Percentiles rank a stretch among this genome's conserved stretches.
These are phyloP conservation scores for Amanita phalloides DNA, from an alignment of 768 basidiomycete genomes.

Conservation along the genomic window DNA sequence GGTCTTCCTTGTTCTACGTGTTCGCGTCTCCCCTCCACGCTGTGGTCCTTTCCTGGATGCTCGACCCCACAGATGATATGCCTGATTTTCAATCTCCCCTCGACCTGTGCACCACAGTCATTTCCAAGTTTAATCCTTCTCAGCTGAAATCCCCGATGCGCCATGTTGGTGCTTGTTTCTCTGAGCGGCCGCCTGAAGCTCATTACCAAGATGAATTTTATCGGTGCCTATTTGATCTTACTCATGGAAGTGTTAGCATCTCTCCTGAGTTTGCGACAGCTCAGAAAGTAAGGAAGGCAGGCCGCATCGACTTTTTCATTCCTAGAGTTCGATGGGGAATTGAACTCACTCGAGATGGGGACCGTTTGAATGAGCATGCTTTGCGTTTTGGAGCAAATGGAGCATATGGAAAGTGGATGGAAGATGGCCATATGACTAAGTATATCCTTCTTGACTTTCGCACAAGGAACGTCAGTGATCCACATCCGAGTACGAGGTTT, in stretches of 20 bases:
- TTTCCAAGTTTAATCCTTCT: neutral
- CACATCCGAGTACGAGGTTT: neutral
- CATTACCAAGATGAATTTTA: conserved; percentile 8
- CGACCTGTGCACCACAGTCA: neutral
- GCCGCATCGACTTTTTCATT: conserved; percentile 6
- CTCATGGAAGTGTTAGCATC: conserved; percentile 2
- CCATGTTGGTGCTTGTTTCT: neutral
- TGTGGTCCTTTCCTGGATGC: neutral
- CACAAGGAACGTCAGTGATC: neutral
- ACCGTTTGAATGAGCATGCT: too few species aligned
- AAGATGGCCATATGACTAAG: neutral
- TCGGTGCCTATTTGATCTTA: neutral
- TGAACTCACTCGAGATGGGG: neutral
- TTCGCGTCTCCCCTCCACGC: neutral
- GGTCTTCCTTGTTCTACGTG: too few species aligned
- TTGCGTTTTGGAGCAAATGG: too few species aligned
- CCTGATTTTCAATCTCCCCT: neutral
- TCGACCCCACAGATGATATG: neutral
- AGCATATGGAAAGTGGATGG: neutral
- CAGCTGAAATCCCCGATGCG: neutral
- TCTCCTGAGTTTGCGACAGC: conserved; percentile 4
- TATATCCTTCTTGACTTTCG: neutral
- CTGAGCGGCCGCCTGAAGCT: conserved; percentile 3
- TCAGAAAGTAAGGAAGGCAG: neutral
- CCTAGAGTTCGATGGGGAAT: conserved; percentile 6